These are phyloP conservation scores for Trifolium fragiferum DNA, from an alignment of 306 rosid genomes.

Conservation along the genomic window DNA sequence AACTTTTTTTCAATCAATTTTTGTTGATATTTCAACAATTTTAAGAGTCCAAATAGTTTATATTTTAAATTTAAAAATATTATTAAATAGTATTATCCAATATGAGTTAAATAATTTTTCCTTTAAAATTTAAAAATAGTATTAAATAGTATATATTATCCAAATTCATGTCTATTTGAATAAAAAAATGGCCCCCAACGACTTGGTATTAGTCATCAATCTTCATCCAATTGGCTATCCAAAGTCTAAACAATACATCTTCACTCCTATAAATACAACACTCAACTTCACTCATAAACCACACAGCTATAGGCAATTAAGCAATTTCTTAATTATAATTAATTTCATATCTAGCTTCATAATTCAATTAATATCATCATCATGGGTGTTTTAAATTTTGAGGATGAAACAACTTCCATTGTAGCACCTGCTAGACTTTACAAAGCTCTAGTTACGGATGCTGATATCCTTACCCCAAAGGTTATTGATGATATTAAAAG, in stretches of 20 bases:
- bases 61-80: too few relatives aligned
- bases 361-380: conserved; percentile 5
- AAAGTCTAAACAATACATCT: not conserved
- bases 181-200: not conserved
- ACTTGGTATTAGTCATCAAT: not conserved
- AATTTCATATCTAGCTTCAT: not conserved
- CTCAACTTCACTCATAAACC: conserved; percentile 3
- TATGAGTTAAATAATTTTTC: not conserved
- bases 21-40: too few relatives aligned
- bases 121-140: not conserved
- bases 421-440: conserved; percentile 40
- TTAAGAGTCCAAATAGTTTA: too few relatives aligned
- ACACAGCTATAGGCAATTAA: not conserved
- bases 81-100: too few relatives aligned
- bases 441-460: conserved; percentile 40
- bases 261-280: conserved; percentile 24
- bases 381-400: conserved; percentile 45
- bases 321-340: not conserved
- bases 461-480: conserved; percentile 32
- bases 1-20: too few relatives aligned
- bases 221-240: not conserved
- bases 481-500: conserved; percentile 5
- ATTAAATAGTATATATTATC: too few relatives aligned
- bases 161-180: not conserved
- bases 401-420: conserved; percentile 33